These are phyloP conservation scores for Tillandsia leiboldiana DNA, from an alignment of 176 grass and related monocot genomes.

Conservation along the genomic window DNA sequence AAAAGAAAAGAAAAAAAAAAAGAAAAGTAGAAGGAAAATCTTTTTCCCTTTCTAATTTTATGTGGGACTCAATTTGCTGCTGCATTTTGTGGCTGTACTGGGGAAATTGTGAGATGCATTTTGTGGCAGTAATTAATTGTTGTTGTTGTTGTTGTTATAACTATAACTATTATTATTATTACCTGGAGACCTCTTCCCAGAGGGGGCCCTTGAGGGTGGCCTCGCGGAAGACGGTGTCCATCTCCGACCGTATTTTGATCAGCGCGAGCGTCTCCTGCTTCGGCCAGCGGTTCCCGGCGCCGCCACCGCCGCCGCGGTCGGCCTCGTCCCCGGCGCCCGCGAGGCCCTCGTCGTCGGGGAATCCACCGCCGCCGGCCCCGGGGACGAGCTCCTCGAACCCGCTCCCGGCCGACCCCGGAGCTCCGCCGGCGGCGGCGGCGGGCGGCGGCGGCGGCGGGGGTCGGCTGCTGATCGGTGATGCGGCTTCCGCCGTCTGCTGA, in stretches of 20 bases:
- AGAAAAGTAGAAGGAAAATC: neutral
- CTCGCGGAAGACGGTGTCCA: conserved; percentile 13
- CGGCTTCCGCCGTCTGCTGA: neutral
- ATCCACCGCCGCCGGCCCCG: neutral
- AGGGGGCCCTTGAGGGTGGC: conserved; percentile 17
- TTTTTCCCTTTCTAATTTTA: neutral
- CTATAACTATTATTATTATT: neutral
- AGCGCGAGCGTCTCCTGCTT: conserved; percentile 15
- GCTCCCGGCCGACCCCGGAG: neutral
- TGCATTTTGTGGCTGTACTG: too few species aligned
- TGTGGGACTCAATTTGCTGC: neutral
- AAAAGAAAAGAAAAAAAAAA: neutral
- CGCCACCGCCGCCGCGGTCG: conserved; percentile 6
- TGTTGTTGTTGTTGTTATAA: too few species aligned
- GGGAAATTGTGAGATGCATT: neutral
- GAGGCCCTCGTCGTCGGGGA: conserved; percentile 6
- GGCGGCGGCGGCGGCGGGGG: neutral
- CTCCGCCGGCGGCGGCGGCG: neutral
- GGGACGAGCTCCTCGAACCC: neutral
- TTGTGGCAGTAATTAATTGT: neutral
- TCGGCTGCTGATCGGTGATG: conserved; percentile 17
- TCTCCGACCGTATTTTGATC: conserved; percentile 6
- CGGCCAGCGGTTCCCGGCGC: conserved; percentile 3
- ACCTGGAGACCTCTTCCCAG: conserved; percentile 21
- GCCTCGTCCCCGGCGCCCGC: neutral